Evolutionary conservation across 768 basidiomycete genomes (phyloP).

Genomic region (Tylopilus sp.): DNA sequence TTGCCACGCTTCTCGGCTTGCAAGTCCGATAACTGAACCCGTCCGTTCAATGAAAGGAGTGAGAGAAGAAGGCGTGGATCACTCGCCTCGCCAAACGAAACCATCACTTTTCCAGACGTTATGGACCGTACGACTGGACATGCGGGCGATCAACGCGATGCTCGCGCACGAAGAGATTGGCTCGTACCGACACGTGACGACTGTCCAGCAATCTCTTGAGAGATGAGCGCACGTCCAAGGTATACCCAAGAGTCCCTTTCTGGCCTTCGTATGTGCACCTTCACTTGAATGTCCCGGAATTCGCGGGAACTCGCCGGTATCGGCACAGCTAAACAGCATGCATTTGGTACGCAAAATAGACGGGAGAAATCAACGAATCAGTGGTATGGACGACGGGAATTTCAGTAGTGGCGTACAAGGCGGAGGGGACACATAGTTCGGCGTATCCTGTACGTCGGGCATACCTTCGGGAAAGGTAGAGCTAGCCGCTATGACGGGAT

Average conservation of each 20-base stretch:
- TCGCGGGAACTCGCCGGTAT: slow-evolving; percentile 40
- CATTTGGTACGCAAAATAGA: not conserved
- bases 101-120: slow-evolving; percentile 64
- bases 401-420: slow-evolving; percentile 18
- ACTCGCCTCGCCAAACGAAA: slow-evolving; percentile 67
- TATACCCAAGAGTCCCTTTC: slow-evolving; percentile 82
- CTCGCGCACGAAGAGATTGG: not conserved
- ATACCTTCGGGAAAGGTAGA: slow-evolving; percentile 20
- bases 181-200: slow-evolving; percentile 76
- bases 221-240: slow-evolving; percentile 71
- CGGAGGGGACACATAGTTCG: slow-evolving; percentile 12
- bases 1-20: slow-evolving; percentile 88
- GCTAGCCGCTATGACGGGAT: slow-evolving; percentile 25
- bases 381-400: not conserved
- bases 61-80: not conserved
- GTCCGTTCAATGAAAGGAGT: not conserved
- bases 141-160: slow-evolving; percentile 7
- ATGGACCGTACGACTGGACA: slow-evolving; percentile 40
- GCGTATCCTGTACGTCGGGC: slow-evolving; percentile 16
- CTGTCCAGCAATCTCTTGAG: slow-evolving; percentile 72
- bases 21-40: slow-evolving; percentile 55
- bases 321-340: slow-evolving; percentile 17
- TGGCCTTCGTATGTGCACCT: slow-evolving; percentile 78
- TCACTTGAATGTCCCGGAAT: slow-evolving; percentile 78
- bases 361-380: slow-evolving; percentile 5